Percentiles rank a stretch among this genome's conserved stretches.
These are phyloP conservation scores for Calonectria montana DNA, from an alignment of 2,329 filamentous ascomycete species.

Conservation along the genomic window DNA sequence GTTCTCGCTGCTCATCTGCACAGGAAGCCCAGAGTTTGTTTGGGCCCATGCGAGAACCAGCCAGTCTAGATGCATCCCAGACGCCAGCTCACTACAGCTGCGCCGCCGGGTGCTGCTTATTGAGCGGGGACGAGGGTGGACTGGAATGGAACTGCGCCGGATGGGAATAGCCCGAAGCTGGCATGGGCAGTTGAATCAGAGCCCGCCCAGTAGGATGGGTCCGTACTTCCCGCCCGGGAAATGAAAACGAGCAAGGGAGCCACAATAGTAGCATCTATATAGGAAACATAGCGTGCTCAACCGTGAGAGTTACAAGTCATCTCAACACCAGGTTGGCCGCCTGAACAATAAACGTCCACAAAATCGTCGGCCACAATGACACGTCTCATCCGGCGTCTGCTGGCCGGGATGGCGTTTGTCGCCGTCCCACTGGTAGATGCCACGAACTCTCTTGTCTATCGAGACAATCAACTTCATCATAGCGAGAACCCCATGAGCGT, in stretches of 20 bases:
- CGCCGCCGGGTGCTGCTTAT: slow-evolving; percentile 6
- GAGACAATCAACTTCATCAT: slow-evolving; percentile 13
- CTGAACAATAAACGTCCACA: slow-evolving; percentile 7
- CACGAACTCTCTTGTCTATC: slow-evolving; percentile 16
- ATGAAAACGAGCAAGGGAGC: slow-evolving; percentile 7
- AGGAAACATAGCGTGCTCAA: slow-evolving; percentile 14
- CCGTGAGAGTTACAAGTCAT: not conserved
- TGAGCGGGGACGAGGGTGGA: slow-evolving; percentile 9
- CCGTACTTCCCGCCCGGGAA: slow-evolving; percentile 13
- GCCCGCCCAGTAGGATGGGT: slow-evolving; percentile 1
- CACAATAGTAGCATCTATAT: slow-evolving; percentile 13
- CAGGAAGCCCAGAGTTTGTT: slow-evolving; percentile 15
- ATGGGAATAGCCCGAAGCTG: slow-evolving; percentile 7
- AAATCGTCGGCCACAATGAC: slow-evolving; percentile 17
- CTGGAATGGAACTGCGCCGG: slow-evolving; percentile 15
- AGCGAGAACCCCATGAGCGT: slow-evolving; percentile 19
- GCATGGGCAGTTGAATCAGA: slow-evolving; percentile 14
- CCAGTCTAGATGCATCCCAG: slow-evolving; percentile 14
- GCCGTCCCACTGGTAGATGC: slow-evolving; percentile 20
- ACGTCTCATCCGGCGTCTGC: slow-evolving; percentile 24
- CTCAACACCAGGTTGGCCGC: slow-evolving; percentile 11
- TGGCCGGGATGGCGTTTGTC: slow-evolving; percentile 12
- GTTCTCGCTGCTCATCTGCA: not conserved
- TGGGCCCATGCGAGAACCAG: not conserved
- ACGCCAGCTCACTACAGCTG: not conserved